Base-by-base conservation (phyloP, 768 basidiomycete species). In the Leccinum rimulosum region DNA sequence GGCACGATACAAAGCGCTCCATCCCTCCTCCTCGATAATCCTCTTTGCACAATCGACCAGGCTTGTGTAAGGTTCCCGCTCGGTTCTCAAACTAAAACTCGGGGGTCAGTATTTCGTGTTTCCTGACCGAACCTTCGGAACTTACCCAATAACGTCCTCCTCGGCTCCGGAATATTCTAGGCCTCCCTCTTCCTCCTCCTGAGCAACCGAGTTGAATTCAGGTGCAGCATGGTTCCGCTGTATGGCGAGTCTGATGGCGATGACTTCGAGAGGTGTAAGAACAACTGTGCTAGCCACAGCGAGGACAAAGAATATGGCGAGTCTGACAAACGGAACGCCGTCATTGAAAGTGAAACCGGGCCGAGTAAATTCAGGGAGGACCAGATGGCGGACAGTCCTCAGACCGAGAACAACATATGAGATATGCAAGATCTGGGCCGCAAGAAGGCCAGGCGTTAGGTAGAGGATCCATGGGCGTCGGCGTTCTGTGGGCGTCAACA, bases 71-170 rank as follows among this genome's bases (percentile, higher is more conserved):
- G 93, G 91, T 65, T 94, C 89, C 47, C 80, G 84, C 71, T 92
- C 91, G 58, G 80, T 84, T 61, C 91, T 82, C 64, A 93, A 75
- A 11, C 89, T 91, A 56, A 45, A 54, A 30, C 9, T 8, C 52
- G 40, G 49, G 56, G 33, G 28, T 61, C n/a, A 69, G 52, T 6
- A 6, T 14, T 22, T 1, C 0, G 28, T 15, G 8, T 9, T 12
- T 27, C 22, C 10, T n/a, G 40, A 30, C 14, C 17, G 12, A 12
- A 33, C 10, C 12, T 15, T 5, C 47, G 28, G 22, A 28, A 69
- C 85, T 53, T 64, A 89, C 89, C 90, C 91, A 61, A 94, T 91
- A 17, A 94, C 92, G 64, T 94, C 92, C 66, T 94, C 91, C 28
- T 88, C 85, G 6, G 77, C 73, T 15, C 87, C 88, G 27, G 83